Percentiles rank a stretch among this genome's conserved stretches.
phyloP scores from a whole-genome alignment of 495 filamentous ascomycete species.

The Pyrenopolyporus hunteri region DNA sequence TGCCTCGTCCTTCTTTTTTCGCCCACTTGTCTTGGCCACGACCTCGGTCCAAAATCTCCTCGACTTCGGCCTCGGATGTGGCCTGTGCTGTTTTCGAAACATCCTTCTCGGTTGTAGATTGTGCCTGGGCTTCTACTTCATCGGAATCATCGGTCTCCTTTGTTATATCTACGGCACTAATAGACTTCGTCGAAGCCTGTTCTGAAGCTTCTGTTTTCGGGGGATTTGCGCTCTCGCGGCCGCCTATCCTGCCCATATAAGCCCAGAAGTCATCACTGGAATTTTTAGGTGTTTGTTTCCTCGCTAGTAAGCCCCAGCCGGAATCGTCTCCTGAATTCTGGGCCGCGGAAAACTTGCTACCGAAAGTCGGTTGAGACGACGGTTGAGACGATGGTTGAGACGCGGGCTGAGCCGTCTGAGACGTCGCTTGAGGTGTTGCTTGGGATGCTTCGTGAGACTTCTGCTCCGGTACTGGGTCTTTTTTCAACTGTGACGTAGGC shows the following conservation, averaged over 20 bases:
- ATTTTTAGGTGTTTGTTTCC: conserved; percentile 8
- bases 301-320: conserved; percentile 22
- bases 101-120: background rate
- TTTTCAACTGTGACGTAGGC: background rate
- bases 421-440: background rate
- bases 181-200: background rate
- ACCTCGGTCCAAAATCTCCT: too few species aligned
- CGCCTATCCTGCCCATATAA: background rate
- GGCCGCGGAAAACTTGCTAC: background rate
- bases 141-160: background rate
- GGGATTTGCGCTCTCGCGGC: background rate
- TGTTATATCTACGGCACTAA: background rate
- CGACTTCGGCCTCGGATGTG: background rate
- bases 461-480: too few species aligned
- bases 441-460: background rate
- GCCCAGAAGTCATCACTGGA: conserved; percentile 21
- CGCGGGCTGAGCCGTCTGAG: too few species aligned
- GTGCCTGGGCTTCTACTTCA: background rate
- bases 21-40: conserved; percentile 1
- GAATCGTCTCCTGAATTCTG: background rate
- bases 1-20: background rate
- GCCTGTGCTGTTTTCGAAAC: background rate
- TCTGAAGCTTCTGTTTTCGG: background rate
- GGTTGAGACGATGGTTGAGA: background rate
- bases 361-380: background rate